Conservation (phyloP, 345 rosid genomes). For the Adansonia digitata region DNA sequence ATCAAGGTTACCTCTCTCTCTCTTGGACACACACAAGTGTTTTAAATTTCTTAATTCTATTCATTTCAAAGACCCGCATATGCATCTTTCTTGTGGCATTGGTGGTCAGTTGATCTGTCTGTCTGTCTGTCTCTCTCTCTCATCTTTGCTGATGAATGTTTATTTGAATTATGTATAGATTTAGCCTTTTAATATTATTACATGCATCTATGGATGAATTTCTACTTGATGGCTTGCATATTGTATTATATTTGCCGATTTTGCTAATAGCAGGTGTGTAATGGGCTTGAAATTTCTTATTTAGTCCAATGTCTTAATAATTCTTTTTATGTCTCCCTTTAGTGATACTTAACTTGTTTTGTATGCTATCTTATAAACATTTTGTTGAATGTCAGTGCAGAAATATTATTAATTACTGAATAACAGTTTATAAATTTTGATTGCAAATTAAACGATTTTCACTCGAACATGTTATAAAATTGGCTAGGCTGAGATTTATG, state of each 20-base stretch:
- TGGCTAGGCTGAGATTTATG: background rate
- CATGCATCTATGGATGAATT: background rate
- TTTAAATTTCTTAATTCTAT: background rate
- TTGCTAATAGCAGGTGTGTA: background rate
- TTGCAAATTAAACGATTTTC: background rate
- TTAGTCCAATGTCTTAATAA: background rate
- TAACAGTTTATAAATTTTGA: background rate
- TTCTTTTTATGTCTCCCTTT: too few relatives aligned
- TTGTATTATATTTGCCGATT: background rate
- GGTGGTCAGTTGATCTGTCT: background rate
- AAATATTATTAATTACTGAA: background rate
- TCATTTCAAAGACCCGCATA: background rate
- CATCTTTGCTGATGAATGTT: background rate
- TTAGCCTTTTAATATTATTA: background rate
- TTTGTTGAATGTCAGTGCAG: background rate
- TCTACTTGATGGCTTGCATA: background rate
- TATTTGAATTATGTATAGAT: background rate
- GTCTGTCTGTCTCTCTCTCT: too few relatives aligned
- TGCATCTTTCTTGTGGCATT: background rate
- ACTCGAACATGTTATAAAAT: background rate
- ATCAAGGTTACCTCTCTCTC: conserved; percentile 66
- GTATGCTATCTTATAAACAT: background rate
- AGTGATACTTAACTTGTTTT: too few relatives aligned
- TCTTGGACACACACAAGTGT: background rate
- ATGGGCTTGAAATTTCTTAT: background rate